Conservation (phyloP, 1,284 basidiomycete species). For the Cryptococcus wingfieldii region DNA sequence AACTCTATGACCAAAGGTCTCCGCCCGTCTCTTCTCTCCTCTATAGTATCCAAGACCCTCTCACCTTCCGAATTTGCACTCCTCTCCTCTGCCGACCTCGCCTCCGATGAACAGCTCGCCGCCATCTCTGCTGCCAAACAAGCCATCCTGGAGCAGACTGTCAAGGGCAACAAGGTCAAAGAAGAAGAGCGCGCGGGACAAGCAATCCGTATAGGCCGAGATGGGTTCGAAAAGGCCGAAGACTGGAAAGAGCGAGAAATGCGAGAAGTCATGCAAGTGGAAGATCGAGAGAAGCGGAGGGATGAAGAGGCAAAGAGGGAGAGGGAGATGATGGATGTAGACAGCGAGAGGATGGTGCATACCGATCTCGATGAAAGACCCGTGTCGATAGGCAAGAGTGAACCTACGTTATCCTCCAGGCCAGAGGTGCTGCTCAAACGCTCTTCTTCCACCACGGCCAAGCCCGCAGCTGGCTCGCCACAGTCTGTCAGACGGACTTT, state of each 20-base stretch:
- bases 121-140: slow-evolving; percentile 31
- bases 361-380: too few species aligned
- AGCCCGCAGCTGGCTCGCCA: too few species aligned
- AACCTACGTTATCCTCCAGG: too few species aligned
- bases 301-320: slow-evolving; percentile 1
- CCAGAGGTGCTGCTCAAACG: too few species aligned
- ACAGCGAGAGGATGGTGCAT: neutral
- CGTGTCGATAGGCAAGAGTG: too few species aligned
- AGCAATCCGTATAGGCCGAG: slow-evolving; percentile 32
- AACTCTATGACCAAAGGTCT: slow-evolving; percentile 30
- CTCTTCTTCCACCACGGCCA: too few species aligned
- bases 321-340: neutral
- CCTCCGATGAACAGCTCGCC: slow-evolving; percentile 32
- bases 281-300: slow-evolving; percentile 14
- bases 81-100: slow-evolving; percentile 35
- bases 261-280: slow-evolving; percentile 12
- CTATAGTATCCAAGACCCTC: slow-evolving; percentile 20
- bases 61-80: slow-evolving; percentile 29
- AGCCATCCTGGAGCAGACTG: slow-evolving; percentile 33
- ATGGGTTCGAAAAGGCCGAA: slow-evolving; percentile 39
- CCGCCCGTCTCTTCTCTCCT: slow-evolving; percentile 21
- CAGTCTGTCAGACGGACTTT: too few species aligned
- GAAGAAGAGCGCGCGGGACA: neutral
- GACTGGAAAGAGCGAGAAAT: slow-evolving; percentile 28
- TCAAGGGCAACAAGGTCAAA: slow-evolving; percentile 24